phyloP scores from a whole-genome alignment of 306 rosid genomes.

The Cucumis sativus region Cucumber_9930_V3 NC_026657.2:6687501-6688000 shows the following conservation, averaged over 20 bases:
- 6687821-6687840: not conserved
- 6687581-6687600: constrained; percentile 39
- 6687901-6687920: not conserved
- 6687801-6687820: not conserved
- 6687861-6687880: not conserved
- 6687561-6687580: constrained; percentile 56
- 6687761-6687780: not conserved
- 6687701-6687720: constrained; percentile 26
- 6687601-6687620: constrained; percentile 28
- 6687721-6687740: not conserved
- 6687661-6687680: constrained; percentile 14
- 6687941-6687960: constrained; percentile 34
- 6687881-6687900: not conserved
- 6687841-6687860: not conserved
- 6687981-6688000: constrained; percentile 20
- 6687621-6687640: constrained; percentile 27
- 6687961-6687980: constrained; percentile 50
- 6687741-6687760: not conserved
- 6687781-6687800: not conserved
- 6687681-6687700: constrained; percentile 37
- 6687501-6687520: not conserved
- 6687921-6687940: constrained; percentile 27
- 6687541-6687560: not conserved
- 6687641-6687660: constrained; percentile 21
- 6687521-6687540: too few species aligned